Evolutionary conservation across 2,329 filamentous ascomycete genomes (phyloP).

Genomic region (Fusarium pininemorale): DNA sequence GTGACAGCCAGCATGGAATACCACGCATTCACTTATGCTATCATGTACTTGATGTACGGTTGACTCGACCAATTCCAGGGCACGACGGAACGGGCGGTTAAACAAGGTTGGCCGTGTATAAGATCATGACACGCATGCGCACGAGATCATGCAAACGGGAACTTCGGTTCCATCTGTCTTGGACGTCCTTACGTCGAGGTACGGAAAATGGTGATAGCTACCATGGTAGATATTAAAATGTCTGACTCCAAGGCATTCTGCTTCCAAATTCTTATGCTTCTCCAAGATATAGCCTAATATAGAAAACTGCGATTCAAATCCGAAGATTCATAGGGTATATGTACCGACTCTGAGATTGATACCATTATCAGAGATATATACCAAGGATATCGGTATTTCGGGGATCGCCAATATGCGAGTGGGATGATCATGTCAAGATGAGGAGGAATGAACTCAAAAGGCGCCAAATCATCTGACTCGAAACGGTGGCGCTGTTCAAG

Average conservation of each 20-base stretch:
- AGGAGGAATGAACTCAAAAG: background rate
- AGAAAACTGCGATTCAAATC: background rate
- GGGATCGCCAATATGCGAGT: conserved; percentile 16
- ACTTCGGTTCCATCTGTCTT: conserved; percentile 6
- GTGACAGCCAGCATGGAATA: conserved; percentile 8
- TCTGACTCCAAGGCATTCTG: background rate
- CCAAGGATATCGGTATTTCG: background rate
- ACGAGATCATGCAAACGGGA: conserved; percentile 31
- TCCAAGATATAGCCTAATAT: background rate
- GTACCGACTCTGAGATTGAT: background rate
- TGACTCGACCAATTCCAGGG: conserved; percentile 9
- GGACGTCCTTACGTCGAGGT: background rate
- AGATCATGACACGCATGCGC: conserved; percentile 27
- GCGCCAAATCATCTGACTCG: conserved; percentile 32
- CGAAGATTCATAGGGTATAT: background rate
- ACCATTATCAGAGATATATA: background rate
- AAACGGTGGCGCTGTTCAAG: conserved; percentile 20
- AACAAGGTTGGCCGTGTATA: conserved; percentile 18
- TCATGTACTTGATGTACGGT: background rate
- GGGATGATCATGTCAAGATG: conserved; percentile 4
- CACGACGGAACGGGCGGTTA: conserved; percentile 10
- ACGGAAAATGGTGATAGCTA: background rate
- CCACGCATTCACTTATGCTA: background rate
- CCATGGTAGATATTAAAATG: background rate
- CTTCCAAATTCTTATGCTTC: background rate